Conservation (phyloP, 306 rosid species). For the Prunus campanulata region DNA sequence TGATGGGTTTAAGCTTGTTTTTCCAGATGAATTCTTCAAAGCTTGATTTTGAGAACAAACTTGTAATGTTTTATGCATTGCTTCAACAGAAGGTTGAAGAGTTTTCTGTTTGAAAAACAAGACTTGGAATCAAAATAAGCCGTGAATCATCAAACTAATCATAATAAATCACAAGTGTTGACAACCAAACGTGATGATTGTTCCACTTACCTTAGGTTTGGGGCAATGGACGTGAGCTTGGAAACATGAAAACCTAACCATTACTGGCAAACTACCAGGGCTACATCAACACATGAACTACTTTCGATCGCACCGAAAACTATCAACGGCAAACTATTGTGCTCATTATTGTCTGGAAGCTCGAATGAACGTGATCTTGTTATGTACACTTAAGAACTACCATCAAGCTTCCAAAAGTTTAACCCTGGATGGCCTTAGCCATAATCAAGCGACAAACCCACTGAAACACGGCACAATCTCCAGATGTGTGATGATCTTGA, state of each 20-base stretch:
- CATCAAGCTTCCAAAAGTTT: conserved; percentile 40
- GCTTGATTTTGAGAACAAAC: conserved; percentile 41
- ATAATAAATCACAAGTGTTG: conserved; percentile 8
- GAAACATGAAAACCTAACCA: conserved; percentile 86
- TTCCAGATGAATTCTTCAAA: conserved; percentile 24
- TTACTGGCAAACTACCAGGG: conserved; percentile 32
- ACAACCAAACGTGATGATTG: conserved; percentile 9
- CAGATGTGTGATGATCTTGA: conserved; percentile 80
- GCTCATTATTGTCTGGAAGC: conserved; percentile 46
- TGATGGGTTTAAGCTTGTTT: conserved; percentile 25
- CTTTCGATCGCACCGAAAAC: conserved; percentile 27
- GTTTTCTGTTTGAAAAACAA: conserved; percentile 54
- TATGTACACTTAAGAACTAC: conserved; percentile 14
- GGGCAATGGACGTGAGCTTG: conserved; percentile 41
- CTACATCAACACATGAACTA: conserved; percentile 43
- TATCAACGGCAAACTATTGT: conserved; percentile 27
- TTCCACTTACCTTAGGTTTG: conserved; percentile 67
- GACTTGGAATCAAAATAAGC: conserved; percentile 29
- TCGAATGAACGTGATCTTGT: conserved; percentile 24
- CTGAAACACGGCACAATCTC: conserved; percentile 95
- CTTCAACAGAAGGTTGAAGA: conserved; percentile 45
- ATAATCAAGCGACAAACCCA: conserved; percentile 86
- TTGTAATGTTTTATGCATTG: conserved; percentile 41
- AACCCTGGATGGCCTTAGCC: conserved; percentile 64
- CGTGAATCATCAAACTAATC: conserved; percentile 15